Base-by-base conservation (phyloP, 1,284 basidiomycete genomes). In the Moesziomyces aphidis region DNA sequence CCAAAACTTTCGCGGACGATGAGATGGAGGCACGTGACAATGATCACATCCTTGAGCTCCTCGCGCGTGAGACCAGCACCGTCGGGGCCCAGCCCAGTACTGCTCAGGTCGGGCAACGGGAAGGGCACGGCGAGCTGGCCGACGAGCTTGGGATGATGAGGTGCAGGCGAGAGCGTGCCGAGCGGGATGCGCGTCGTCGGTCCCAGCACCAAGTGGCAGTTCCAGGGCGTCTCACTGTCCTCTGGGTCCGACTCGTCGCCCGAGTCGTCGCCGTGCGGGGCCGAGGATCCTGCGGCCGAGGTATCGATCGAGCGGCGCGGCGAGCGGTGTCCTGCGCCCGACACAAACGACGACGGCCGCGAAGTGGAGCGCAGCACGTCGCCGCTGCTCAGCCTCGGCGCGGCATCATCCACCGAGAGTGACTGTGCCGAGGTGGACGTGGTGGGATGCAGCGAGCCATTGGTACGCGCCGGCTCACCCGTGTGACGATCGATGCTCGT, bases 121-220 rank as follows among this genome's bases (percentile, higher is more conserved):
- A 91, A 93, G 10, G 95, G 94, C 52, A 97, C 89, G 83, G 94
- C 93, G 63, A 98, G 88, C 86, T 95, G 90, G 39, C 91, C 92
- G 31, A 98, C 92, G 21, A 98, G 91, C 84, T 96, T 95, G 8
- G 96, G 96, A 85, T 98, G 96, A 85, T 98, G 94, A 19, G 95
- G 95, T 1, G 95, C 95, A 7, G 95, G 96, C n/a, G 64, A 61
- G 17, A 83, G 64, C 13, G 75, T 74, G 4, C 95, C 94, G n/a
- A 84, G 62, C 11, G 82, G 82, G 47, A 84, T 82, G n/a, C 81
- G 76, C 11, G 79, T 81, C 13, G 51, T 56, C 1, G 78, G 69
- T 2, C 79, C 76, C 51, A 86, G 86, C 2, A 88, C 85, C 13
- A 86, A 82, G 48, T 82, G 81, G 83, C 95, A 98, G 46, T 90